Evolutionary conservation across 2,329 filamentous ascomycete genomes (phyloP).

Genomic region (Epicoccum nigrum): DNA sequence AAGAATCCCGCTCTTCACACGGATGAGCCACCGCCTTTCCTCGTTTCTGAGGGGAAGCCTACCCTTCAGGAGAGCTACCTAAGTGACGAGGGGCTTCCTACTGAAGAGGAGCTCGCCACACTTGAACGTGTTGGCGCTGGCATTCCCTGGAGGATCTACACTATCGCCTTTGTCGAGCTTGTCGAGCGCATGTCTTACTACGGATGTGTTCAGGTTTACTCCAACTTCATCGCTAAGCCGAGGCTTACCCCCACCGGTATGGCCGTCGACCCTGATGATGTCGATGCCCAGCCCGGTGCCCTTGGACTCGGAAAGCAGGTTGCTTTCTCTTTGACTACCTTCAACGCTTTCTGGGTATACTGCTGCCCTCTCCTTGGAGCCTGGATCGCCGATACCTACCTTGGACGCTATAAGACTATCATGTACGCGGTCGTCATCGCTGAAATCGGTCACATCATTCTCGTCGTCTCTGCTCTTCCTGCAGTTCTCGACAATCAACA

Average conservation of each 20-base stretch:
- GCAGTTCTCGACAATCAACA: constrained; percentile 55
- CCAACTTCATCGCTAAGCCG: constrained; percentile 47
- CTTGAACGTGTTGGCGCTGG: constrained; percentile 43
- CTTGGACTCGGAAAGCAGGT: constrained; percentile 62
- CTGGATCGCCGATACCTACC: constrained; percentile 64
- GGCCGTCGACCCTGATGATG: constrained; percentile 33
- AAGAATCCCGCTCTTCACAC: constrained; percentile 35
- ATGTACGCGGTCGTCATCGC: constrained; percentile 63
- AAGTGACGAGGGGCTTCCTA: constrained; percentile 37
- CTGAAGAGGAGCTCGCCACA: constrained; percentile 43
- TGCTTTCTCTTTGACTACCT: constrained; percentile 58
- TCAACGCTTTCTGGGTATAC: constrained; percentile 64
- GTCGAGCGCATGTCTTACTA: constrained; percentile 50
- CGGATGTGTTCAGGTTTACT: constrained; percentile 45
- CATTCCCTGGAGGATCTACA: constrained; percentile 44
- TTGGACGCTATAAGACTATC: constrained; percentile 67
- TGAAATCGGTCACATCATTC: constrained; percentile 61
- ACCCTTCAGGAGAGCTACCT: constrained; percentile 44
- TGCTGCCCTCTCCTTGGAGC: constrained; percentile 65
- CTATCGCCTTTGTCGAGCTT: constrained; percentile 48
- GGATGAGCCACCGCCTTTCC: constrained; percentile 36
- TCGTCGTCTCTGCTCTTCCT: constrained; percentile 63
- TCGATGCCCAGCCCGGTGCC: constrained; percentile 54
- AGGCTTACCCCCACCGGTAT: constrained; percentile 38
- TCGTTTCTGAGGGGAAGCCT: constrained; percentile 45